Conservation (phyloP, 164 flowering plant genomes). For the Nelumbo lutea region DNA sequence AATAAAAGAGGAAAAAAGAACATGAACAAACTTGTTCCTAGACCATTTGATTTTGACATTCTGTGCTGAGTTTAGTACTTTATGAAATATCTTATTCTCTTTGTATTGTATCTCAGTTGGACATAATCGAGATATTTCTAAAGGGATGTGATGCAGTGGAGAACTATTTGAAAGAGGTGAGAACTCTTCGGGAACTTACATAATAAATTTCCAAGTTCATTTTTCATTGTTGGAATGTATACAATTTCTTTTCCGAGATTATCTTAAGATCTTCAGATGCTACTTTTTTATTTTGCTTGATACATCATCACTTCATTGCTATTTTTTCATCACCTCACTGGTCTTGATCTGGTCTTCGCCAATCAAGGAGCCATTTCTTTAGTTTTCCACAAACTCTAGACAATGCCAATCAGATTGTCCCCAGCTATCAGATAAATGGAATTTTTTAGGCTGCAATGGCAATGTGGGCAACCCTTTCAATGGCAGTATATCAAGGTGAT, state of each 20-base stretch:
- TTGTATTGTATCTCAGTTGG: constrained; percentile 40
- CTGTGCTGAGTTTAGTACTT: too few species aligned
- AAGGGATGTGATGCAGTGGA: constrained; percentile 62
- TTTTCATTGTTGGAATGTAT: not conserved
- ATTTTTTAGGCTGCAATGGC: too few species aligned
- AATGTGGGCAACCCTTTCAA: too few species aligned
- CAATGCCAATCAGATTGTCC: not conserved
- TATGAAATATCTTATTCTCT: too few species aligned
- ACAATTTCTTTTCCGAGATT: not conserved
- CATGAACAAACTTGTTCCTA: too few species aligned
- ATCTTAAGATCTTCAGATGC: not conserved
- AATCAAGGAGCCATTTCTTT: too few species aligned
- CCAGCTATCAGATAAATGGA: too few species aligned
- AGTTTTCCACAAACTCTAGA: too few species aligned
- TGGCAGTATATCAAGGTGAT: too few species aligned
- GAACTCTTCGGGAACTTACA: not conserved
- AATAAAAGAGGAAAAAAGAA: too few species aligned
- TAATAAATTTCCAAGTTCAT: not conserved
- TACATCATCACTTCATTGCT: not conserved
- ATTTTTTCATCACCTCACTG: not conserved
- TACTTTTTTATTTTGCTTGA: not conserved
- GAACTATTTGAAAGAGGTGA: constrained; percentile 54
- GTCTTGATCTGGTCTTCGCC: not conserved
- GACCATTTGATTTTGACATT: too few species aligned
- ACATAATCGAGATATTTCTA: constrained; percentile 59